Base-by-base conservation (phyloP, 2,329 filamentous ascomycete genomes). In the Epichloe baconii region DNA sequence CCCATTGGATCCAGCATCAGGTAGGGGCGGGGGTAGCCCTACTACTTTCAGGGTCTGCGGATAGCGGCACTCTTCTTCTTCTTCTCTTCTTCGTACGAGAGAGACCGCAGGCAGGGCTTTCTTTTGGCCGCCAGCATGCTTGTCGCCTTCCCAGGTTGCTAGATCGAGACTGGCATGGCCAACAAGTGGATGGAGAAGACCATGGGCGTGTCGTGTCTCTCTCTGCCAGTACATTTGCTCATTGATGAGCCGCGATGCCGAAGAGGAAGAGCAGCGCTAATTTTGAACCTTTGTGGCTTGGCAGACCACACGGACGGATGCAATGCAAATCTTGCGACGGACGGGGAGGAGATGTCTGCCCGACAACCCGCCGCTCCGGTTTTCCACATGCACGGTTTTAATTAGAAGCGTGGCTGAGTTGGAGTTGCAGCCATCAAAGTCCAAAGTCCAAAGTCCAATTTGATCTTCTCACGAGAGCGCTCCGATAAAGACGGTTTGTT, bases 171-270 rank as follows among this genome's bases (percentile, higher is more conserved):
- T 47, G 38, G 49, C 44, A 44, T 38, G 44, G 44, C 37, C 19
- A 38, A 10, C 15, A 38, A 15, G 36, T 42, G 36, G 19, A 31
- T 21, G 19, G 19, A 21, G 19, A 21, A 21, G 19, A 21, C 19
- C 19, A 21, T 21, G 19, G 19, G 19, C 19, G 19, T 19, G 17
- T 3, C 19, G 19, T 19, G 19, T 21, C 19, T 21, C 19, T 21
- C 19, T 21, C 19, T 3, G 19, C 19, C 37, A n/a, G 44, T 48
- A 51, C 44, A 44, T 41, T 48, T 44, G 40, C 44, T 31, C 38
- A 43, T 43, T 47, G 45, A 48, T 47, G 45, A 48, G 44, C 45
- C 50, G 50, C 38, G 38, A 36, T 48, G 50, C 50, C 50, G 50
- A 51, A 17, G 17, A 17, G 17, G 17, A 51, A 8, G 23, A 26